Evolutionary conservation across 148 eudicot species (phyloP), one percentile per base, ranked within the genome.

Genomic region (Spergularia bocconei): DNA sequence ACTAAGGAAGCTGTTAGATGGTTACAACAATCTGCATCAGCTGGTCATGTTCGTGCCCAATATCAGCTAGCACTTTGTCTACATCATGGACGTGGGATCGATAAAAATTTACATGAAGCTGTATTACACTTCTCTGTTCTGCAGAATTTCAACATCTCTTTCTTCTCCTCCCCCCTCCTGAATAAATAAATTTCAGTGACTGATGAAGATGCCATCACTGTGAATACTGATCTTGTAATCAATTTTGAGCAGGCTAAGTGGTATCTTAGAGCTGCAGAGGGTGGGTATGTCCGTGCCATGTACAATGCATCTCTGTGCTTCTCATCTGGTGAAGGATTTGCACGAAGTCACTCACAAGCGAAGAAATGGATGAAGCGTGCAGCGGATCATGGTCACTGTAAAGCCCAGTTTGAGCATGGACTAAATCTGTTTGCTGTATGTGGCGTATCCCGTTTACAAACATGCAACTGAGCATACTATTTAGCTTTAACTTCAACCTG

Each of bases 341-440:
- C 64, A 15, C 86, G 73, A 53, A 85, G 79, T 69, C 90, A 84
- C 81, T 67, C 83, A 38, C 87, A 82, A 77, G 88, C 94, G 39
- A 88, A 85, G 77, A 91, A 87, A 79, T 93, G 98, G 98, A 93
- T 93, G 98, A 90, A 89, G 84, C 82, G 84, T 53, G 98, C 98
- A 7, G 98, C 98, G 82, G 97, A 91, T 77, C 91, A 82, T 78
- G 98, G 98, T 56, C 98, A 91, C 65, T 82, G 85, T 76, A 93
- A 90, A 90, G 98, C 94, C 15, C 98, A 91, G 63, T 87, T 87
- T 57, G 97, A 93, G 82, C 88, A 87, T 71, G 98, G 97, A 72
- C 84, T 91, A 33, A 69, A 80, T 82, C 88, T 93, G 54, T 93
- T 88, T 79, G 80, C 91, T 17, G 98, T 93, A 89, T 21, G 91